phyloP scores from a whole-genome alignment of 2,329 filamentous ascomycete species.

The Lasiodiplodia sp. region DNA sequence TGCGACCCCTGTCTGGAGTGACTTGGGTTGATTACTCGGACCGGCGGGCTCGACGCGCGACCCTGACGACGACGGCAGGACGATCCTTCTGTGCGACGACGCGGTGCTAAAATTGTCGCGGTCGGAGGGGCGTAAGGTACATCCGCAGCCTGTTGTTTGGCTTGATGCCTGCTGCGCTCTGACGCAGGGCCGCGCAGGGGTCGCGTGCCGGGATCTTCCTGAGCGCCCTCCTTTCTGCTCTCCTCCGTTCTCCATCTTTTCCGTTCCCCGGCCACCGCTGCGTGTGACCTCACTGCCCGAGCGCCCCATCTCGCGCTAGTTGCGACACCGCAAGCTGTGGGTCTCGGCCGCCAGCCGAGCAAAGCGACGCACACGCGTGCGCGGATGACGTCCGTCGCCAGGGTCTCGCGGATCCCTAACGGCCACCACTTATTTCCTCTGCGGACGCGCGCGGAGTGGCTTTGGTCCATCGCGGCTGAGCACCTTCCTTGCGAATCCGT shows the following conservation, averaged over 20 bases:
- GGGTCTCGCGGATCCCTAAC: too few species aligned
- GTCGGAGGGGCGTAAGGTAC: constrained; percentile 8
- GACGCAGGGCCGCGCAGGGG: constrained; percentile 24
- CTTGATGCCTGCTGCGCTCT: constrained; percentile 20
- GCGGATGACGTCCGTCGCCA: not conserved
- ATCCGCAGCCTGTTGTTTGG: constrained; percentile 20
- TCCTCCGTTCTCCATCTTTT: not conserved
- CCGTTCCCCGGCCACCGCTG: not conserved
- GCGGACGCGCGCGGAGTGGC: constrained; percentile 10
- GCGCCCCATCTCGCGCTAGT: constrained; percentile 19
- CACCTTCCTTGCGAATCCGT: not conserved
- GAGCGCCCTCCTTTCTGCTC: not conserved
- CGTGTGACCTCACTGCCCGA: constrained; percentile 11
- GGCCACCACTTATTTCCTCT: not conserved
- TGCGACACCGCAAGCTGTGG: constrained; percentile 11
- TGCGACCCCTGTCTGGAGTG: constrained; percentile 14
- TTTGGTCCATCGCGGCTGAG: constrained; percentile 4
- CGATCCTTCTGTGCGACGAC: constrained; percentile 11
- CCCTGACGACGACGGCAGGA: constrained; percentile 2
- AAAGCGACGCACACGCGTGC: not conserved
- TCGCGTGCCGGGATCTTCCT: not conserved
- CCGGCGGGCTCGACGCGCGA: constrained; percentile 1
- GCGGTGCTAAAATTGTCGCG: not conserved
- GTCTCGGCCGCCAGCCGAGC: not conserved
- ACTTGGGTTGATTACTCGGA: constrained; percentile 1